phyloP scores from a whole-genome alignment of 2,329 filamentous ascomycete genomes.

The Alternaria novae-zelandiae region DNA sequence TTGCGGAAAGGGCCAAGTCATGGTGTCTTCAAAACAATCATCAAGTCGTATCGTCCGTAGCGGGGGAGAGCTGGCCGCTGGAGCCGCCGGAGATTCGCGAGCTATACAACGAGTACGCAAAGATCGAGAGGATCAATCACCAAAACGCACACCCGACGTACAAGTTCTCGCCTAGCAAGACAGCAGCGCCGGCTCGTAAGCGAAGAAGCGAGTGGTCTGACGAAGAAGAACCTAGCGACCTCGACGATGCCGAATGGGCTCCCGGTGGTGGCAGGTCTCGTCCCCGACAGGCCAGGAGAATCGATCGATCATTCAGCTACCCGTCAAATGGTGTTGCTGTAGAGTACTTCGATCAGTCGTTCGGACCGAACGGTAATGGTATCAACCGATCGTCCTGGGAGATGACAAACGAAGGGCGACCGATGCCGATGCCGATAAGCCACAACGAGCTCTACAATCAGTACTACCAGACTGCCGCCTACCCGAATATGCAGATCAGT shows the following conservation, averaged over 20 bases:
- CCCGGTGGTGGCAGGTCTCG: constrained; percentile 34
- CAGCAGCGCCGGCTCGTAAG: constrained; percentile 53
- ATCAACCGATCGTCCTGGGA: constrained; percentile 59
- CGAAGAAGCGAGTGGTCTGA: constrained; percentile 55
- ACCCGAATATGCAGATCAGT: constrained; percentile 46
- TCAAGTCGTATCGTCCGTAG: constrained; percentile 87
- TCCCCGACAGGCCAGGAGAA: constrained; percentile 29
- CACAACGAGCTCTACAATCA: constrained; percentile 54
- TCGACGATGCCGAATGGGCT: constrained; percentile 50
- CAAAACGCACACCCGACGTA: constrained; percentile 85
- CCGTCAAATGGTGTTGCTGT: constrained; percentile 27
- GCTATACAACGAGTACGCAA: constrained; percentile 79
- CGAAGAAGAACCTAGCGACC: constrained; percentile 51
- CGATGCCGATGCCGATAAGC: constrained; percentile 55
- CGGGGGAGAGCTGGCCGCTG: constrained; percentile 83
- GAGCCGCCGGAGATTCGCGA: constrained; percentile 76
- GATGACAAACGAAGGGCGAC: constrained; percentile 58
- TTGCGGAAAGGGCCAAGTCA: constrained; percentile 82
- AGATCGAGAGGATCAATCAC: constrained; percentile 83
- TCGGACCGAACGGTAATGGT: constrained; percentile 34
- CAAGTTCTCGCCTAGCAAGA: constrained; percentile 89
- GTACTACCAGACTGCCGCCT: constrained; percentile 59
- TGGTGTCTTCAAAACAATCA: constrained; percentile 89
- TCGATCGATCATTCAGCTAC: constrained; percentile 35
- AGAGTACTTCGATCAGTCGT: constrained; percentile 37